Conservation (phyloP, 2,329 filamentous ascomycete species). For the Aspergillus uvarum region DNA sequence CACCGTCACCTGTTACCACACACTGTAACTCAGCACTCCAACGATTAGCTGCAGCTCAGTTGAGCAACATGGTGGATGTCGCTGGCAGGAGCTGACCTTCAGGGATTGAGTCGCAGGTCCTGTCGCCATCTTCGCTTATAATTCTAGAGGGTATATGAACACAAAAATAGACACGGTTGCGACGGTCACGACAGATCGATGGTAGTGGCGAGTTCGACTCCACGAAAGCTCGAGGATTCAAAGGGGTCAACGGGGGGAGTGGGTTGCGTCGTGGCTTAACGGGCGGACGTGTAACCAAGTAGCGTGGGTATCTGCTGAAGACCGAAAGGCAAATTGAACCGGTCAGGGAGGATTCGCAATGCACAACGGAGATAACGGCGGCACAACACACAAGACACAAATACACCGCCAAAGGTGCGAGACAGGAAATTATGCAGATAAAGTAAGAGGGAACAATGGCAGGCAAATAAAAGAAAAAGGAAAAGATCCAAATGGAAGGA, state of each 20-base stretch:
- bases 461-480: slow-evolving; percentile 6
- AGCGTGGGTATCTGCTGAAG: background rate
- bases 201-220: slow-evolving; percentile 13
- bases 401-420: background rate
- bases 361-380: background rate
- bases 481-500: background rate
- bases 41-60: slow-evolving; percentile 38
- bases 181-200: slow-evolving; percentile 8
- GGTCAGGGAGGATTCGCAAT: background rate
- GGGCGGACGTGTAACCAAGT: background rate
- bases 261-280: background rate
- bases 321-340: background rate
- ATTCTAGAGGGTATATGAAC: slow-evolving; percentile 18
- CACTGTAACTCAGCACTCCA: slow-evolving; percentile 61
- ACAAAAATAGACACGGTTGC: slow-evolving; percentile 13
- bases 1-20: slow-evolving; percentile 98
- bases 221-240: slow-evolving; percentile 4
- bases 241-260: background rate
- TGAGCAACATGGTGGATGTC: slow-evolving; percentile 10
- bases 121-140: slow-evolving; percentile 61
- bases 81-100: slow-evolving; percentile 62
- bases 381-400: slow-evolving; percentile 3
- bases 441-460: slow-evolving; percentile 1
- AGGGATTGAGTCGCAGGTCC: slow-evolving; percentile 84
- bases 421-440: background rate